phyloP scores from a whole-genome alignment of 495 filamentous ascomycete species.

The Xylaria grammica region DNA sequence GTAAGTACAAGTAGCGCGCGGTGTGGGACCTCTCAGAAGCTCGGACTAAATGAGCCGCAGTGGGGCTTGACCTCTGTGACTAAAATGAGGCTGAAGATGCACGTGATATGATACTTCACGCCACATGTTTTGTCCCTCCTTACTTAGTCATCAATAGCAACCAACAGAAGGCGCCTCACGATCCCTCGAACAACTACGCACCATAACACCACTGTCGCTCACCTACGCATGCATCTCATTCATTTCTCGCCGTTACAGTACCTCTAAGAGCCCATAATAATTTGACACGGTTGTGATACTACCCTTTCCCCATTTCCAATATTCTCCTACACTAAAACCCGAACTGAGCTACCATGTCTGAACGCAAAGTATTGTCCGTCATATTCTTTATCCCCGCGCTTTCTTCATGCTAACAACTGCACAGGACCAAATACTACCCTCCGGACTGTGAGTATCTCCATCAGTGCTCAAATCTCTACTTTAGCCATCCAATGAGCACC shows the following conservation, averaged over 20 bases:
- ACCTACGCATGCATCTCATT: background rate
- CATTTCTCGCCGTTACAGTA: background rate
- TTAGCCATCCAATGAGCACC: background rate
- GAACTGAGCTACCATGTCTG: slow-evolving; percentile 70
- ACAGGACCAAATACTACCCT: slow-evolving; percentile 75
- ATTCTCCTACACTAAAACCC: background rate
- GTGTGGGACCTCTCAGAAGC: no score
- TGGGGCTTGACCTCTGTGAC: background rate
- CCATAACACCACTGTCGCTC: background rate
- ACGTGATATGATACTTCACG: slow-evolving; percentile 10
- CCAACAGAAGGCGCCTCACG: background rate
- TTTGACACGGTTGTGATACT: background rate
- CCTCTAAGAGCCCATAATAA: no score
- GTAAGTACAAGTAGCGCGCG: background rate
- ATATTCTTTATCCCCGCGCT: slow-evolving; percentile 14
- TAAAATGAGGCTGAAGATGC: slow-evolving; percentile 10
- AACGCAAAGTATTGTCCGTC: slow-evolving; percentile 78
- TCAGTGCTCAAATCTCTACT: background rate
- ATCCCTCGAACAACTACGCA: background rate
- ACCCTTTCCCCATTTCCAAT: background rate
- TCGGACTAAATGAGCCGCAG: background rate
- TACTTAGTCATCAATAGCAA: background rate
- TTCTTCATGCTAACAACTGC: slow-evolving; percentile 21
- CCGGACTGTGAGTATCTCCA: slow-evolving; percentile 66
- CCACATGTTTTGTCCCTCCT: background rate